Conservation (phyloP, 202 grass and related monocot genomes). For the Setaria viridis region DNA sequence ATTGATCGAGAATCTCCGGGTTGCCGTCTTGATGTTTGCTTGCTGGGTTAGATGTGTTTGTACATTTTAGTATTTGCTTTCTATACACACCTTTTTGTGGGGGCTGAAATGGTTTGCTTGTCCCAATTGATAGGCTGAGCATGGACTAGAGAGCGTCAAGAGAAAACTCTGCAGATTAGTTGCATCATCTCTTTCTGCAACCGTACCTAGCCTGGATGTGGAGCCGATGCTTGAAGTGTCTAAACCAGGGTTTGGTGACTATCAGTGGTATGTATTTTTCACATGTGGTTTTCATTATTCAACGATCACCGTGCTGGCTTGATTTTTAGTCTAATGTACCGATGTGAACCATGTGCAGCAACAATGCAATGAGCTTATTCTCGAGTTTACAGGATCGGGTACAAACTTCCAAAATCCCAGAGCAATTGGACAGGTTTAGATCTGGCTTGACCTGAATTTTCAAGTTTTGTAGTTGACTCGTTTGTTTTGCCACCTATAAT, state of each 20-base stretch:
- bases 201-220: slow-evolving; percentile 63
- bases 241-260: slow-evolving; percentile 75
- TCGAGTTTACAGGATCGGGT: slow-evolving; percentile 71
- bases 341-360: slow-evolving; percentile 56
- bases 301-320: not conserved
- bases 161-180: slow-evolving; percentile 64
- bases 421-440: slow-evolving; percentile 66
- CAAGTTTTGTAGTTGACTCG: not conserved
- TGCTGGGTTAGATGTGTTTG: not conserved
- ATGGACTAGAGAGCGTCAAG: slow-evolving; percentile 70
- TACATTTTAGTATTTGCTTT: not conserved
- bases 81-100: not conserved
- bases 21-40: not conserved
- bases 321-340: not conserved
- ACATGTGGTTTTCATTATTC: not conserved
- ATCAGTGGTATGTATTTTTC: slow-evolving; percentile 69
- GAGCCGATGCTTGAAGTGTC: slow-evolving; percentile 71
- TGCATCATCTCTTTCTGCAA: slow-evolving; percentile 54
- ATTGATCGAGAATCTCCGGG: not conserved
- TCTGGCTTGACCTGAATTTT: not conserved
- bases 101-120: not conserved
- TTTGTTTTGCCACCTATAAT: not conserved
- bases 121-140: not conserved
- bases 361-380: slow-evolving; percentile 89
- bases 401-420: slow-evolving; percentile 76